Conservation (phyloP, 345 rosid genomes). For the Pugionium dolabratum region DNA sequence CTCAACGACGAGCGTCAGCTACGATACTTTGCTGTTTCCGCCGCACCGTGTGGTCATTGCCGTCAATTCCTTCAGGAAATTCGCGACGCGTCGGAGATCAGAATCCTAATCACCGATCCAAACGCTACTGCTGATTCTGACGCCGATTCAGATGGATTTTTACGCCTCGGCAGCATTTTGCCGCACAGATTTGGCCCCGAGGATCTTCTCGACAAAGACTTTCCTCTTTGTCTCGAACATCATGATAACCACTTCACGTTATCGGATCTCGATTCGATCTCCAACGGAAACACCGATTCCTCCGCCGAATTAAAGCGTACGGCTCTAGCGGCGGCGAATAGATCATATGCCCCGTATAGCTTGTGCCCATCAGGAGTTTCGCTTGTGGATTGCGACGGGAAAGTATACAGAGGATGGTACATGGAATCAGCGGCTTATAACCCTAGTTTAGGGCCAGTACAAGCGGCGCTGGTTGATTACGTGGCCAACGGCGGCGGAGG, state of each 20-base stretch:
- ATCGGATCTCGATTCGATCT: conserved; percentile 9
- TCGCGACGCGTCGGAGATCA: conserved; percentile 63
- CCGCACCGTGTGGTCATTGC: conserved; percentile 99
- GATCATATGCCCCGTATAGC: conserved; percentile 89
- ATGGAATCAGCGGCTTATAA: conserved; percentile 93
- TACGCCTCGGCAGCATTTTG: conserved; percentile 48
- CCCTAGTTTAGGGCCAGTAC: conserved; percentile 92
- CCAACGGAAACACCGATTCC: conserved; percentile 15
- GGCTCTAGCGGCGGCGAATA: conserved; percentile 78
- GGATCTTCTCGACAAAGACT: conserved; percentile 60
- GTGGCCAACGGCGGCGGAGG: conserved; percentile 64
- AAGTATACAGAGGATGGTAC: conserved; percentile 73
- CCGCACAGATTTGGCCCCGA: conserved; percentile 89
- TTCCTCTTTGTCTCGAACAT: conserved; percentile 68
- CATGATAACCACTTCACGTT: conserved; percentile 54
- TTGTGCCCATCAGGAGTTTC: conserved; percentile 86
- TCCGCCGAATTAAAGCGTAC: conserved; percentile 38
- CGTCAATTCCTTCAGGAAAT: conserved; percentile 93
- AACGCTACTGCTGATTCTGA: conserved; percentile 14
- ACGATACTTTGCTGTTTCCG: conserved; percentile 69
- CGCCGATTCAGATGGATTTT: conserved; percentile 39
- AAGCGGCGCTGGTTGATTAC: conserved; percentile 87
- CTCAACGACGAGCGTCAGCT: conserved; percentile 64
- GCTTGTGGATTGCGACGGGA: conserved; percentile 73
- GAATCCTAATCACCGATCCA: conserved; percentile 51